These are phyloP conservation scores for Cantharellus cinnabarinus DNA, from an alignment of 768 basidiomycete species.

Conservation along the genomic window DNA sequence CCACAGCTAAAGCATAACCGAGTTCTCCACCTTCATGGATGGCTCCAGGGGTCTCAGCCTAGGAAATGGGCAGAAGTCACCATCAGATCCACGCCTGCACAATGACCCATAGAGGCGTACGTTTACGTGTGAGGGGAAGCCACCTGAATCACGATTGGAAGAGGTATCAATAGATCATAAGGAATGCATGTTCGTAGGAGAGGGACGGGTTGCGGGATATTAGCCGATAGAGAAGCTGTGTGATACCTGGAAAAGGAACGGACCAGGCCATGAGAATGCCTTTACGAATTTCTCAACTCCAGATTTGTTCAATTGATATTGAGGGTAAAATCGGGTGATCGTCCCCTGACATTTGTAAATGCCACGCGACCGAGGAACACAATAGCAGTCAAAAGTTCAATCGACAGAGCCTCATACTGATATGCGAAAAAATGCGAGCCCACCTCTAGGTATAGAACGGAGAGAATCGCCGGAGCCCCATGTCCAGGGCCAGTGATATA, in stretches of 20 bases:
- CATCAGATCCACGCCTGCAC: neutral
- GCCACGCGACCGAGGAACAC: neutral
- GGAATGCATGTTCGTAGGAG: conserved; percentile 9
- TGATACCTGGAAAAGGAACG: conserved; percentile 11
- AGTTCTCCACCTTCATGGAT: conserved; percentile 85
- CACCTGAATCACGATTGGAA: conserved; percentile 43
- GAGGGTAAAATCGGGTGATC: conserved; percentile 23
- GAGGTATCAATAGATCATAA: conserved; percentile 52
- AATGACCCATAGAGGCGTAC: conserved; percentile 9
- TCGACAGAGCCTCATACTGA: conserved; percentile 29
- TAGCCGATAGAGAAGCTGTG: too few relatives aligned
- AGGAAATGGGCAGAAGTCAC: conserved; percentile 19
- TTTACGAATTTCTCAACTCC: conserved; percentile 25
- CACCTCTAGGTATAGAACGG: conserved; percentile 72
- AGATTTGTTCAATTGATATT: conserved; percentile 18
- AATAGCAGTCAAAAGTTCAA: neutral
- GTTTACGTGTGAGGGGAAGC: conserved; percentile 49
- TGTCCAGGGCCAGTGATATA: conserved; percentile 74
- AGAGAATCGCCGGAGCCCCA: conserved; percentile 73
- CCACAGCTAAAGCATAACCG: conserved; percentile 69
- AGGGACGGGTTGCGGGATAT: too few relatives aligned
- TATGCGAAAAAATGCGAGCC: conserved; percentile 34
- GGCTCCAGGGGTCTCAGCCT: conserved; percentile 69
- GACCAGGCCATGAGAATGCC: conserved; percentile 19
- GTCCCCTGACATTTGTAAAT: conserved; percentile 2